Evolutionary conservation across 2,329 filamentous ascomycete species (phyloP).

Genomic region (Periconia macrospinosa): DNA sequence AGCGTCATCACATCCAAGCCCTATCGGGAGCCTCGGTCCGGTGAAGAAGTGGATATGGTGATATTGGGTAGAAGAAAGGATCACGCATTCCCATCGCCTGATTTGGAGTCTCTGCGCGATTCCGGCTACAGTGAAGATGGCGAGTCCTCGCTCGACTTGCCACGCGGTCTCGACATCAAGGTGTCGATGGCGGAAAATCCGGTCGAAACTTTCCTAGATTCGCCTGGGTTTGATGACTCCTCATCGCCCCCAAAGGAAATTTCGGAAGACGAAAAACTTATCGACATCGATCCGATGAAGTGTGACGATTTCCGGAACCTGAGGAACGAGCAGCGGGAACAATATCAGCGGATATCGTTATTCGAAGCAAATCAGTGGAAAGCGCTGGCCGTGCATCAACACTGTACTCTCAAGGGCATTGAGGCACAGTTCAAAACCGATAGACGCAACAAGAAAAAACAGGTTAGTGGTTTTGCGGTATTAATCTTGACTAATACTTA

Average conservation of each 20-base stretch:
- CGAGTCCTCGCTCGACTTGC: slow-evolving; percentile 24
- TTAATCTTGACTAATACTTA: slow-evolving; percentile 18
- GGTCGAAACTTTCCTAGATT: slow-evolving; percentile 19
- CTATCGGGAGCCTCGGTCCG: slow-evolving; percentile 36
- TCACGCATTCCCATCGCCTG: slow-evolving; percentile 15
- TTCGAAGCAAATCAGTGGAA: slow-evolving; percentile 39
- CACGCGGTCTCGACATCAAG: slow-evolving; percentile 4
- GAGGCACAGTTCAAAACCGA: slow-evolving; percentile 20
- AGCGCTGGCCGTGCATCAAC: slow-evolving; percentile 29
- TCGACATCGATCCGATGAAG: neutral
- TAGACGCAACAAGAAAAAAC: slow-evolving; percentile 25
- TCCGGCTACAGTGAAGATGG: slow-evolving; percentile 33
- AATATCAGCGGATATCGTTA: slow-evolving; percentile 29
- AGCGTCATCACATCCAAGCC: slow-evolving; percentile 31
- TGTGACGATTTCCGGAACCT: slow-evolving; percentile 30
- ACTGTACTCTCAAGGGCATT: slow-evolving; percentile 23
- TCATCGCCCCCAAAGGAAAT: slow-evolving; percentile 17
- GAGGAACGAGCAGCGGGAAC: slow-evolving; percentile 29
- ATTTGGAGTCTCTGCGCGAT: slow-evolving; percentile 19
- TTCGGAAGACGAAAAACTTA: neutral
- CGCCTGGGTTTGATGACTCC: neutral
- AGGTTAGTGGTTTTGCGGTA: slow-evolving; percentile 22
- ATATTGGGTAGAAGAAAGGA: neutral
- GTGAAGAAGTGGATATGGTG: slow-evolving; percentile 41
- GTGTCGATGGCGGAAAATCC: neutral